Percentiles rank a stretch among this genome's conserved stretches.
Evolutionary conservation across 495 filamentous ascomycete genomes (phyloP).

Genomic region (Schizothecium vesticola): DNA sequence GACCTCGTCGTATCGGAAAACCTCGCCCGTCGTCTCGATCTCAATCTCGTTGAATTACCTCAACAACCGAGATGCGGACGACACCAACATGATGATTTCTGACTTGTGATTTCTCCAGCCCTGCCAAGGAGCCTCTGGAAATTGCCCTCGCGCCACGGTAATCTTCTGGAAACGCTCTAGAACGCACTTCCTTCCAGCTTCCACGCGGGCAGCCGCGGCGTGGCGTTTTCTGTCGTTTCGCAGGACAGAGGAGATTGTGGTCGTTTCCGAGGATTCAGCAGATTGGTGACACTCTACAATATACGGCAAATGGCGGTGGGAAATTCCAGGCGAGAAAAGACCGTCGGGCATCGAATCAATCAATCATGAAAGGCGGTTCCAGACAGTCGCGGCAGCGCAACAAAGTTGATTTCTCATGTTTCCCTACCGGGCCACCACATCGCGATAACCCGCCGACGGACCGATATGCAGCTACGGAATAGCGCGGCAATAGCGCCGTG

Average conservation of each 20-base stretch:
- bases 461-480: neutral
- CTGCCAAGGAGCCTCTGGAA: neutral
- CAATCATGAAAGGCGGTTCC: neutral
- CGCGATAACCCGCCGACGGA: neutral
- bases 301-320: neutral
- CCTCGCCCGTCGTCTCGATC: neutral
- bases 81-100: neutral
- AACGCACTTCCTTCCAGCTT: neutral
- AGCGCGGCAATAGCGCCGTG: neutral
- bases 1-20: neutral
- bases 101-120: neutral
- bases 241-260: neutral
- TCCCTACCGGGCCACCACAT: neutral
- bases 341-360: neutral
- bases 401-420: neutral
- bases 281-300: too few relatives aligned
- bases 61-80: neutral
- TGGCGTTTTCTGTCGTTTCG: neutral
- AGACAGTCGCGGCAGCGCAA: neutral
- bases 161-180: conserved; percentile 1
- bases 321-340: neutral
- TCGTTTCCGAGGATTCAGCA: neutral
- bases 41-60: neutral
- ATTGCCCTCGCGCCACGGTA: neutral
- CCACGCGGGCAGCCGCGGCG: neutral